Percentiles rank a stretch among this genome's conserved stretches.
These are phyloP conservation scores for Ophiosphaerella herpotricha DNA, from an alignment of 2,329 filamentous ascomycete species.

Conservation along the genomic window DNA sequence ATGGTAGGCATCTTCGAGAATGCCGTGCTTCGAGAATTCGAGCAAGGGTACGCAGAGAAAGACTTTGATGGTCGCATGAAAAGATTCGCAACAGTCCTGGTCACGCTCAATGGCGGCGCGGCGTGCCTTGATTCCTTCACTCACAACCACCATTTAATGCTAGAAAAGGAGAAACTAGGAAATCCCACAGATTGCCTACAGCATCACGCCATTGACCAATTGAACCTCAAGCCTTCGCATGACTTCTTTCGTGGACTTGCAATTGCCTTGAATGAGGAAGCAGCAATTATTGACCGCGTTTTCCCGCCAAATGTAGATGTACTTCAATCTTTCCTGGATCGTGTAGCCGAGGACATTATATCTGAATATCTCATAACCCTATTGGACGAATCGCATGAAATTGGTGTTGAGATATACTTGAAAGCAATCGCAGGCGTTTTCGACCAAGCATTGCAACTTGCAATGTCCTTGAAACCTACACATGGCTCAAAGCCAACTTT, in stretches of 20 bases:
- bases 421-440: constrained; percentile 87
- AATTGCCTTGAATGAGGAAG: constrained; percentile 79
- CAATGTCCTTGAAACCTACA: constrained; percentile 70
- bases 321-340: constrained; percentile 78
- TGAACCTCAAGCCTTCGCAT: constrained; percentile 79
- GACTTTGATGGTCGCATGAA: constrained; percentile 89
- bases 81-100: constrained; percentile 84
- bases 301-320: constrained; percentile 75
- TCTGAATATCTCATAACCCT: constrained; percentile 84
- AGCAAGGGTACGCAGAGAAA: constrained; percentile 85
- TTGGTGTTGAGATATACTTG: constrained; percentile 76
- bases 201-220: constrained; percentile 62
- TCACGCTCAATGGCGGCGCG: constrained; percentile 77
- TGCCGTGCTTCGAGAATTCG: constrained; percentile 87
- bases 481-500: constrained; percentile 65
- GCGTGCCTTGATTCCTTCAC: constrained; percentile 84
- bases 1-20: constrained; percentile 88
- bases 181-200: constrained; percentile 83
- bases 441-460: constrained; percentile 80
- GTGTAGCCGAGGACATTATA: constrained; percentile 79
- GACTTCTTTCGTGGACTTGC: constrained; percentile 79
- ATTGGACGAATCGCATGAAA: constrained; percentile 83
- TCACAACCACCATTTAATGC: constrained; percentile 83
- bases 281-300: constrained; percentile 76
- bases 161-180: constrained; percentile 70